Conservation (phyloP, 2,329 filamentous ascomycete species). For the Phoma sp. region DNA sequence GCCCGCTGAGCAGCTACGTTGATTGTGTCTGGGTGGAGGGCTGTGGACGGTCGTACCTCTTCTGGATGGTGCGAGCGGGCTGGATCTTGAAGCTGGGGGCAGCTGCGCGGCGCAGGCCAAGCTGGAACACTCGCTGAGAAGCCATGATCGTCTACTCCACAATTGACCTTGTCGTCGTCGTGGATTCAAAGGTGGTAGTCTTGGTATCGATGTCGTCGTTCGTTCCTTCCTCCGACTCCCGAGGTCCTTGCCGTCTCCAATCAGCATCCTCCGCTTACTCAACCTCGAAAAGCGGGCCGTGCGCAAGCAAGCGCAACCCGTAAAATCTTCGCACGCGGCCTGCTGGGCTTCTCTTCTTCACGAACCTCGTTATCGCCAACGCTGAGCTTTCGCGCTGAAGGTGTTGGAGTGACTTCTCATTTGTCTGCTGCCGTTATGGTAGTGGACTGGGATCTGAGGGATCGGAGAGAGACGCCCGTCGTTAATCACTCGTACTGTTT, state of each 20-base stretch:
- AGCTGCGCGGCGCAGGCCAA: conserved; percentile 52
- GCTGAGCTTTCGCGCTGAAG: conserved; percentile 45
- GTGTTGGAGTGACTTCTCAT: conserved; percentile 46
- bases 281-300: conserved; percentile 3
- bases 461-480: conserved; percentile 59
- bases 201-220: conserved; percentile 42
- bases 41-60: conserved; percentile 51
- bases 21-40: background rate
- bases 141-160: conserved; percentile 41
- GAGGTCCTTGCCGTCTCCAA: conserved; percentile 39
- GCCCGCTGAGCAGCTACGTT: background rate
- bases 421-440: conserved; percentile 51
- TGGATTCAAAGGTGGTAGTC: conserved; percentile 28
- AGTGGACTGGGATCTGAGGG: conserved; percentile 46
- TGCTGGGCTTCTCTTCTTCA: conserved; percentile 30
- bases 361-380: conserved; percentile 52
- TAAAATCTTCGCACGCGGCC: conserved; percentile 41
- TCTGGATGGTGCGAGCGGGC: conserved; percentile 53
- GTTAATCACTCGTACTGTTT: conserved; percentile 61
- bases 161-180: conserved; percentile 25
- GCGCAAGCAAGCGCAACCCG: conserved; percentile 27
- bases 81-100: conserved; percentile 53
- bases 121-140: conserved; percentile 56
- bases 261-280: conserved; percentile 29
- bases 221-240: conserved; percentile 33